Evolutionary conservation across 352 stramenopile species (phyloP).

Genomic region (Lagenidium sp.): DNA sequence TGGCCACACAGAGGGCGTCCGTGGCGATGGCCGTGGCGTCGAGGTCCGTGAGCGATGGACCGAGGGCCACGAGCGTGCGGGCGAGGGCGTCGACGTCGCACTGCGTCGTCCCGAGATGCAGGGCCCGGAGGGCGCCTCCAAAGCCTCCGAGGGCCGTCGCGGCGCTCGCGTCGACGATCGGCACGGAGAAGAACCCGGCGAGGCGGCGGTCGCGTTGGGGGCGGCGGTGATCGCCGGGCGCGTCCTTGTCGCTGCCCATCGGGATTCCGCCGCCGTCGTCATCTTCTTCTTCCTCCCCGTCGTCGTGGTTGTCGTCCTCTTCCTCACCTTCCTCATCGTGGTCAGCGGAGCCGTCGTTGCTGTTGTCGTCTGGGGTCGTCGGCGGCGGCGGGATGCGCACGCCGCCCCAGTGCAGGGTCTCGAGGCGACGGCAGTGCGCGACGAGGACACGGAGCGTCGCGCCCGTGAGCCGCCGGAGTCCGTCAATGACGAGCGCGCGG

Average conservation of each 20-base stretch:
- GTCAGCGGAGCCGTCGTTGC: no score
- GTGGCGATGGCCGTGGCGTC: constrained; percentile 53
- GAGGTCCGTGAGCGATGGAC: constrained; percentile 30
- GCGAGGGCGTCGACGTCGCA: constrained; percentile 43
- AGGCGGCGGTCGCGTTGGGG: no score
- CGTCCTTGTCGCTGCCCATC: no score
- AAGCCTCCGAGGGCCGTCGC: constrained; percentile 18
- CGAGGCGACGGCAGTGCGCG: constrained; percentile 24
- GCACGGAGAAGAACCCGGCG: constrained; percentile 57
- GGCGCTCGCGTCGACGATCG: constrained; percentile 23
- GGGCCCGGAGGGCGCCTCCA: constrained; percentile 16
- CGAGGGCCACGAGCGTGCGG: constrained; percentile 6
- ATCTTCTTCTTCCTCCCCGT: no score
- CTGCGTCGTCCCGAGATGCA: constrained; percentile 47
- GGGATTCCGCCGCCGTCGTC: no score
- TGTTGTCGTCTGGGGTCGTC: constrained; percentile 7
- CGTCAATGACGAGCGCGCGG: constrained; percentile 39
- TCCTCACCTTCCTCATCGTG: no score
- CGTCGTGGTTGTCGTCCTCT: no score
- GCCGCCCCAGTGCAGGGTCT: constrained; percentile 35
- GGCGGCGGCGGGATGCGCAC: constrained; percentile 41
- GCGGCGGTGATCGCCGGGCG: no score
- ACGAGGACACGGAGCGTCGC: constrained; percentile 20
- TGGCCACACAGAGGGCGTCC: constrained; percentile 36
- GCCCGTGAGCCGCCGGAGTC: constrained; percentile 33